Base-by-base conservation (phyloP, 2,329 filamentous ascomycete species). In the Sclerotinia subarctica region DNA sequence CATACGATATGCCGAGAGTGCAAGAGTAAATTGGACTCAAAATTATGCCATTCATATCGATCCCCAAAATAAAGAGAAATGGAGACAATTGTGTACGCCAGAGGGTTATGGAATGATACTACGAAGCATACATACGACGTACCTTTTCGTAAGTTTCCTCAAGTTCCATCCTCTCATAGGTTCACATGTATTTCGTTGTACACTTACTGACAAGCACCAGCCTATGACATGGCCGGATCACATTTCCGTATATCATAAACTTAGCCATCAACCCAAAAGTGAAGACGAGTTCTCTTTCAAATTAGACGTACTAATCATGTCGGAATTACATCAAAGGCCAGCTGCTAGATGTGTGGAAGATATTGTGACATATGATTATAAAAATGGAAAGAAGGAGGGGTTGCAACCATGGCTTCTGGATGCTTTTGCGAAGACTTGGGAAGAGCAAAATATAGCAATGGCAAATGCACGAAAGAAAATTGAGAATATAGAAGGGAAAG, bases 221-320 rank as follows among this genome's bases (percentile, higher is more conserved):
- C 92, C 93, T 21, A 90, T 97, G 86, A 89, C 84, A 46, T 96
- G 87, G 78, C 93, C 93, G 0, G 93, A 97, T 78, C 85, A 86
- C 60, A 87, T 96, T 70, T 93, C 90, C 0, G 92, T 95, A 26
- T 90, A 94, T 74, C 93, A 97, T 80, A 94, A 90, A 77, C 84
- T 97, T 17, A 80, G 83, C 3, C 32, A 64, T 17, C 62, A 69
- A 5, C 74, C 74, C 3, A 35, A 32, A 11, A n/a, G 52, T 2
- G 26, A 63, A 0, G 49, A 49, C 5, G 67, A 77, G 79, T 32
- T 78, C 82, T 84, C 85, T 26, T 85, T 94, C 70, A 78, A 85
- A 66, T 77, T 88, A 67, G 84, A 88, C 72, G 85, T 83, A 62
- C 77, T 87, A n/a, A 82, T 97, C 62, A 77, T 96, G 21, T 96